A percentile compares a stretch with the other conserved stretches of the same genome.
These are phyloP conservation scores for Pichia sp. DNA, from an alignment of 1,139 yeast genomes.

Conservation along the genomic window DNA sequence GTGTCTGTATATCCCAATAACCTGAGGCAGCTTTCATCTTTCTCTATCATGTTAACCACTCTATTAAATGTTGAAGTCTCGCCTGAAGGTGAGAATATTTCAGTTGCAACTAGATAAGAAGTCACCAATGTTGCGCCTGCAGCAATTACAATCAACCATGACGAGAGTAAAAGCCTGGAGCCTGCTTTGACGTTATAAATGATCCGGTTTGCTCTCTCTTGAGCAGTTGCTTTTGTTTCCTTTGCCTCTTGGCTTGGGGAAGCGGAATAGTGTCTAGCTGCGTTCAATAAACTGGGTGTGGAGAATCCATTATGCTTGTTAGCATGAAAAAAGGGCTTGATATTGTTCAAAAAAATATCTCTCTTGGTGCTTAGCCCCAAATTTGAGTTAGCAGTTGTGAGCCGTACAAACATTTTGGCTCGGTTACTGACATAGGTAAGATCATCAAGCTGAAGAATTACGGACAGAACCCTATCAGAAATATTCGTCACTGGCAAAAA, in stretches of 20 bases:
- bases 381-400: neutral
- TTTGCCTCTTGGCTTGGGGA: neutral
- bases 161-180: constrained; percentile 58
- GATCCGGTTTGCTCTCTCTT: constrained; percentile 26
- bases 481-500: no score
- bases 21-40: constrained; percentile 57
- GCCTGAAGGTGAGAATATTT: constrained; percentile 81
- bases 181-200: constrained; percentile 45
- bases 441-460: no score
- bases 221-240: constrained; percentile 12
- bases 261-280: neutral
- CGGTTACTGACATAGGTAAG: no score
- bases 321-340: neutral
- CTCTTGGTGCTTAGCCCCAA: no score
- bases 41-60: constrained; percentile 72
- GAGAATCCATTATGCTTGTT: neutral
- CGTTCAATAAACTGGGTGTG: neutral
- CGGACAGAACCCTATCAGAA: no score
- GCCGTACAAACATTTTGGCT: neutral
- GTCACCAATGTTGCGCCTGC: constrained; percentile 66
- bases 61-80: constrained; percentile 87
- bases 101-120: constrained; percentile 70
- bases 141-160: constrained; percentile 63
- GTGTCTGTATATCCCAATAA: constrained; percentile 48
- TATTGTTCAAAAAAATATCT: neutral